These are phyloP conservation scores for Malus orientalis DNA, from an alignment of 306 rosid species.

Conservation along the genomic window DNA sequence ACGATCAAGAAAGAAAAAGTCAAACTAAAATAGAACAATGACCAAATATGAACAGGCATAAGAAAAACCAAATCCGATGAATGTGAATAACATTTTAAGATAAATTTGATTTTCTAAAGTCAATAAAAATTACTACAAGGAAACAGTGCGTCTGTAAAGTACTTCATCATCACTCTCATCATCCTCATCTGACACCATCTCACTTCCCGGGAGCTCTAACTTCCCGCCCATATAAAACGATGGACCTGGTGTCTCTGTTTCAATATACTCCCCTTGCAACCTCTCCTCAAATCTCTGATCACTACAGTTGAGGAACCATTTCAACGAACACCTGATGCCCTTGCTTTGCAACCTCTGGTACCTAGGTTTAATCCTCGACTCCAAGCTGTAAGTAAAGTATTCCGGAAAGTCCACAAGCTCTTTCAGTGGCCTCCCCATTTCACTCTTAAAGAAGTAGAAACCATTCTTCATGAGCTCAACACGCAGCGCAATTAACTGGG, in stretches of 20 bases:
- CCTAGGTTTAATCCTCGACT: constrained; percentile 84
- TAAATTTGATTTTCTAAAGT: not conserved
- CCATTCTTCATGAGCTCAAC: constrained; percentile 83
- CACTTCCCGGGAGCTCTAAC: constrained; percentile 65
- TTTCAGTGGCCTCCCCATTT: constrained; percentile 70
- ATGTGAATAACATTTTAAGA: not conserved
- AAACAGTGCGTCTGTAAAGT: constrained; percentile 67
- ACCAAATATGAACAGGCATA: no score
- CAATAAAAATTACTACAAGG: constrained; percentile 28
- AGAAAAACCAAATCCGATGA: not conserved
- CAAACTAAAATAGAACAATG: no score
- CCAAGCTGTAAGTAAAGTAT: constrained; percentile 89
- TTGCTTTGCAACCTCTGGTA: constrained; percentile 60
- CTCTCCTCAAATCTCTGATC: constrained; percentile 95
- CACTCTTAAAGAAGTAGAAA: constrained; percentile 74
- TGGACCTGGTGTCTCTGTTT: constrained; percentile 69
- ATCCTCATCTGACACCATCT: constrained; percentile 67
- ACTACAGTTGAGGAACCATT: constrained; percentile 89
- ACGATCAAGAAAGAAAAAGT: no score
- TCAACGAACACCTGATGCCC: constrained; percentile 66
- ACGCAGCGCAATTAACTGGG: constrained; percentile 60
- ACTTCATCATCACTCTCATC: constrained; percentile 74
- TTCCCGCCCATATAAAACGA: constrained; percentile 77
- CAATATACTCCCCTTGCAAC: constrained; percentile 74
- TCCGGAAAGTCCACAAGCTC: constrained; percentile 87